Base-by-base conservation (phyloP, 495 filamentous ascomycete species). In the Neurospora africana region DNA sequence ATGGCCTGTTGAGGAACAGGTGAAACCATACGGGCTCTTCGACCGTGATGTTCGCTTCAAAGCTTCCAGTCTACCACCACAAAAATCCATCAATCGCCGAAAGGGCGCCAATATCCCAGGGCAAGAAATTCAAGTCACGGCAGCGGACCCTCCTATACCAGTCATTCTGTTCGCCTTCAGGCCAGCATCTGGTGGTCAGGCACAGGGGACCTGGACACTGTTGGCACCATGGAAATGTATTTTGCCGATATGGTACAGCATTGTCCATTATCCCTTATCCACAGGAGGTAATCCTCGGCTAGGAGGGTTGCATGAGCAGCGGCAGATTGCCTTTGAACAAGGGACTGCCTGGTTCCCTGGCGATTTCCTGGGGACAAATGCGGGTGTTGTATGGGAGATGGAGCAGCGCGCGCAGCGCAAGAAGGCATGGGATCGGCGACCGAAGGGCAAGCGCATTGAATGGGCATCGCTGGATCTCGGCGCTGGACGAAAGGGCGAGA, bases 161-260 rank as follows among this genome's bases (percentile, higher is more conserved):
- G 83, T 96, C 37, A 85, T 97, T 15, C 81, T 94, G 30, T 80
- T 92, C 11, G 86, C 91, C 38, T 90, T 87, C 17, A 85, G 87
- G 13, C 78, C 85, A 33, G 73, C 79, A 17, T 72, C 75, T 13
- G 76, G 78, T n/a, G 83, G 83, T n/a, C 82, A 84, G 11, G 78
- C 81, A 1, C 89, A 90, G 65, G 91, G 91, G 0, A 88, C 84
- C 2, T 98, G 94, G 94, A 96, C 91, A 1, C 75, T 99, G 2
- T 84, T 98, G 38, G 83, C 95, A 4, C 95, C 95, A 0, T 98
- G 95, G 94, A 95, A 93, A 76, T 97, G 93, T 74, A 90, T 98
- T 37, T 80, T 86, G 27, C 89, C 93, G 1, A 82, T 98, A 41
- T 99, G 95, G 95, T 92, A 95, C 76, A 86, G 88, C 19, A 76